phyloP scores from a whole-genome alignment of 2,329 filamentous ascomycete species.

The Pseudogymnoascus verrucosus region DNA sequence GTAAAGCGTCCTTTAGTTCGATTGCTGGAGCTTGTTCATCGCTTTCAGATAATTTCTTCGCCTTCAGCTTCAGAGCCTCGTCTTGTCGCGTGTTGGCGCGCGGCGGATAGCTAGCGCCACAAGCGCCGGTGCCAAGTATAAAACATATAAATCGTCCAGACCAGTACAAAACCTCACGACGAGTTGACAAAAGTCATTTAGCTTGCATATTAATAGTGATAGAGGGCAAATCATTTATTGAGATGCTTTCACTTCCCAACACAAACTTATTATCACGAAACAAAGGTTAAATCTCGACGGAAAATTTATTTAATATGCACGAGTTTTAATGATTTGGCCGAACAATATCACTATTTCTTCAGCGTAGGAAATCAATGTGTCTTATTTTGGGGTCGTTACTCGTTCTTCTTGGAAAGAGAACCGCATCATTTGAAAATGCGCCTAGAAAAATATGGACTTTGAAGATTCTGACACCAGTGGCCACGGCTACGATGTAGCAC shows the following conservation, averaged over 20 bases:
- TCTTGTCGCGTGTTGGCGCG: conserved; percentile 5
- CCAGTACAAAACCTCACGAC: not conserved
- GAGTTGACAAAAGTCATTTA: not conserved
- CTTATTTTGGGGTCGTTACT: not conserved
- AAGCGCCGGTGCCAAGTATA: not conserved
- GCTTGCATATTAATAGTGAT: not conserved
- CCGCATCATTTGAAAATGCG: conserved; percentile 10
- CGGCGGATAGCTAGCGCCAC: conserved; percentile 1
- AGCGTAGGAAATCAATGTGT: not conserved
- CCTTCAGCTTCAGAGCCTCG: conserved; percentile 2
- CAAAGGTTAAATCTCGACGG: not conserved
- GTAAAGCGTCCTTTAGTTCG: not conserved
- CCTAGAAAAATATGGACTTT: conserved; percentile 11
- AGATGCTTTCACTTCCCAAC: not conserved
- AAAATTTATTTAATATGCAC: not conserved
- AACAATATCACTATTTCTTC: not conserved
- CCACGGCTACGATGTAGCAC: not conserved
- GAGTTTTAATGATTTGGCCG: not conserved
- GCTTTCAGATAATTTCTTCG: conserved; percentile 1
- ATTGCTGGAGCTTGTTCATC: not conserved
- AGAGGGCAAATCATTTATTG: not conserved
- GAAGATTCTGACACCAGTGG: not conserved
- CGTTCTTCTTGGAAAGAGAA: not conserved
- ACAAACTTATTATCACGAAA: not conserved
- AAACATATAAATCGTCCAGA: not conserved